These are phyloP conservation scores for Talaromyces nanjingensis DNA, from an alignment of 495 filamentous ascomycete species.

Conservation along the genomic window DNA sequence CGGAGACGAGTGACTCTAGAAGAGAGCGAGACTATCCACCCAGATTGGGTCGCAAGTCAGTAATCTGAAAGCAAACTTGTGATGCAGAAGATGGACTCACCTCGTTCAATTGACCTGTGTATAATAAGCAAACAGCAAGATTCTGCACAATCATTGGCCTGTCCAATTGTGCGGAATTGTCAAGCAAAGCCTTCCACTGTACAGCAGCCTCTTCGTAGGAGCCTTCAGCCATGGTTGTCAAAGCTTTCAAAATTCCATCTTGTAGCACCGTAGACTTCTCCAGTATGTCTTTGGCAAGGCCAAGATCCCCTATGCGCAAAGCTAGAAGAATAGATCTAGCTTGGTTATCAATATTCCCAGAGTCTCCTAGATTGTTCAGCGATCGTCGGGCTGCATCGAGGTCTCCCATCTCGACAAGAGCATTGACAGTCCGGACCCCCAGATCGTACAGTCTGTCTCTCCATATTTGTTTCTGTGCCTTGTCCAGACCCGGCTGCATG, in stretches of 20 bases:
- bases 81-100: slow-evolving; percentile 31
- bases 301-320: slow-evolving; percentile 68
- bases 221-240: slow-evolving; percentile 74
- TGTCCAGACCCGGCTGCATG: slow-evolving; percentile 21
- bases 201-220: slow-evolving; percentile 55
- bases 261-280: slow-evolving; percentile 16
- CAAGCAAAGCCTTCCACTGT: slow-evolving; percentile 55
- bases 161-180: slow-evolving; percentile 24
- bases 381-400: slow-evolving; percentile 66
- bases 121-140: slow-evolving; percentile 73
- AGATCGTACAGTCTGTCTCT: slow-evolving; percentile 60
- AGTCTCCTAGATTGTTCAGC: slow-evolving; percentile 39
- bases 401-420: slow-evolving; percentile 88
- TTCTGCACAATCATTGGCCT: slow-evolving; percentile 62
- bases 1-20: slow-evolving; percentile 56
- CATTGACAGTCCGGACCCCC: slow-evolving; percentile 70
- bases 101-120: slow-evolving; percentile 67
- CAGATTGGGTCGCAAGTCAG: background rate
- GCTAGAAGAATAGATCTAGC: slow-evolving; percentile 57
- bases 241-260: slow-evolving; percentile 45
- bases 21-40: slow-evolving; percentile 46
- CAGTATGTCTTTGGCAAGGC: slow-evolving; percentile 50
- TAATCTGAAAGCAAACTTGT: background rate
- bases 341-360: slow-evolving; percentile 26
- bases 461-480: slow-evolving; percentile 53